These are phyloP conservation scores for Glycine latifolia DNA, from an alignment of 306 rosid genomes.

Conservation along the genomic window DNA sequence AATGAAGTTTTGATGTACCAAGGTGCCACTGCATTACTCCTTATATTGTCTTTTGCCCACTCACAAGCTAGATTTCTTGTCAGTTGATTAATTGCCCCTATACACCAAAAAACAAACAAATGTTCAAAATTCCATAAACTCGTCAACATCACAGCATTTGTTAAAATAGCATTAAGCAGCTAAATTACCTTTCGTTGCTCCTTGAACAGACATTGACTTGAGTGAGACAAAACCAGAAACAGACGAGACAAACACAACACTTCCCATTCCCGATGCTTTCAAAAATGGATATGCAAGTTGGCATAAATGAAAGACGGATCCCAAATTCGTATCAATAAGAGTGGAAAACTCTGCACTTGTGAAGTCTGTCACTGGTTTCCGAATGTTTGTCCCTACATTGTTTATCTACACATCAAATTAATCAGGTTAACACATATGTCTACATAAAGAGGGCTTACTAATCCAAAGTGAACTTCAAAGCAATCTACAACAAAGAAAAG, in stretches of 20 bases:
- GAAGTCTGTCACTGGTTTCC: constrained; percentile 73
- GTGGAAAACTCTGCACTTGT: constrained; percentile 66
- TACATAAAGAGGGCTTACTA: neutral
- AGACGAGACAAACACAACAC: constrained; percentile 75
- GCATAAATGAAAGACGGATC: constrained; percentile 73
- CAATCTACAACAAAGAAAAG: neutral
- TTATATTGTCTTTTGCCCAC: constrained; percentile 82
- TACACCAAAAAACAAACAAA: constrained; percentile 36
- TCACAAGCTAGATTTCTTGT: constrained; percentile 80
- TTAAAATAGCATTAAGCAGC: constrained; percentile 15
- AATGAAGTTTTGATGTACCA: constrained; percentile 82
- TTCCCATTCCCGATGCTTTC: constrained; percentile 70
- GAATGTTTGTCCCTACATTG: constrained; percentile 79
- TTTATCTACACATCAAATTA: constrained; percentile 53
- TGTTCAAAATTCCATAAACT: constrained; percentile 27
- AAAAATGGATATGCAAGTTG: constrained; percentile 77
- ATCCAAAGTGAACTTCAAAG: neutral
- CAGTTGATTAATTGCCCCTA: constrained; percentile 83
- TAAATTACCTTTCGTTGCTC: constrained; percentile 79
- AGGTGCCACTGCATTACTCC: constrained; percentile 82
- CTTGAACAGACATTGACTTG: constrained; percentile 79
- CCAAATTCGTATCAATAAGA: constrained; percentile 76
- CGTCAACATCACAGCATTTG: neutral
- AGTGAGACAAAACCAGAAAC: constrained; percentile 79
- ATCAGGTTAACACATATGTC: neutral